phyloP scores from a whole-genome alignment of 139 green algal species.

The Pleodorina starrii region DNA sequence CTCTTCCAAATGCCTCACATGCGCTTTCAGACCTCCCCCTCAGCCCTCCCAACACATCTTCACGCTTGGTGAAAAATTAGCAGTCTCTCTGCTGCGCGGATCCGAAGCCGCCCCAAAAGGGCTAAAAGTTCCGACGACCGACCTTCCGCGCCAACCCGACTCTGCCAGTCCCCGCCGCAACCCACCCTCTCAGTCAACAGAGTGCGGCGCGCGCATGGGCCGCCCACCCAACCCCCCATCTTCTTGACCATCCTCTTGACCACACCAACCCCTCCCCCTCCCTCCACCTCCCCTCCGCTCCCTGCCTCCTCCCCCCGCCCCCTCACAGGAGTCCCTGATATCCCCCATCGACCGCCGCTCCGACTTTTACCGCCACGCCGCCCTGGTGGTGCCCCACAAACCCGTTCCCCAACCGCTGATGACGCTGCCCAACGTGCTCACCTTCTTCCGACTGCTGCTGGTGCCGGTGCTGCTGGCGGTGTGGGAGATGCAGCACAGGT shows the following conservation, averaged over 20 bases:
- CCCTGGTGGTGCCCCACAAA: slow-evolving; percentile 63
- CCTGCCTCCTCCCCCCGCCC: neutral
- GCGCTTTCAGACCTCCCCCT: too few relatives aligned
- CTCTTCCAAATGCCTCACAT: too few relatives aligned
- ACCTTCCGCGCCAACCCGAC: too few relatives aligned
- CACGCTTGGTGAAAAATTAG: too few relatives aligned
- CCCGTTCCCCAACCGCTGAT: slow-evolving; percentile 67
- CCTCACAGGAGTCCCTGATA: slow-evolving; percentile 33
- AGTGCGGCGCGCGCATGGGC: too few relatives aligned
- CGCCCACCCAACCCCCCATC: too few relatives aligned
- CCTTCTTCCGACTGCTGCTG: slow-evolving; percentile 77
- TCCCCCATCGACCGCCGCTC: slow-evolving; percentile 80
- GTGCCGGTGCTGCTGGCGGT: slow-evolving; percentile 78
- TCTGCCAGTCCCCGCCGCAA: too few relatives aligned
- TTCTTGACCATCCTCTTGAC: neutral
- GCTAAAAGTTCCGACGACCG: too few relatives aligned
- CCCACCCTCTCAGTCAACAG: too few relatives aligned
- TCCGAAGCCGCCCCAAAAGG: too few relatives aligned
- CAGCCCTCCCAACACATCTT: too few relatives aligned
- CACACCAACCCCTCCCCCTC: neutral
- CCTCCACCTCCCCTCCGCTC: neutral
- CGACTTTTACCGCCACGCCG: slow-evolving; percentile 75
- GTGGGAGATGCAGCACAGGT: slow-evolving; percentile 66
- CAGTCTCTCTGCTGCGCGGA: too few relatives aligned
- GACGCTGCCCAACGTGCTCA: slow-evolving; percentile 81